Evolutionary conservation across 495 filamentous ascomycete species (phyloP).

Genomic region (Rusavskia elegans): DNA sequence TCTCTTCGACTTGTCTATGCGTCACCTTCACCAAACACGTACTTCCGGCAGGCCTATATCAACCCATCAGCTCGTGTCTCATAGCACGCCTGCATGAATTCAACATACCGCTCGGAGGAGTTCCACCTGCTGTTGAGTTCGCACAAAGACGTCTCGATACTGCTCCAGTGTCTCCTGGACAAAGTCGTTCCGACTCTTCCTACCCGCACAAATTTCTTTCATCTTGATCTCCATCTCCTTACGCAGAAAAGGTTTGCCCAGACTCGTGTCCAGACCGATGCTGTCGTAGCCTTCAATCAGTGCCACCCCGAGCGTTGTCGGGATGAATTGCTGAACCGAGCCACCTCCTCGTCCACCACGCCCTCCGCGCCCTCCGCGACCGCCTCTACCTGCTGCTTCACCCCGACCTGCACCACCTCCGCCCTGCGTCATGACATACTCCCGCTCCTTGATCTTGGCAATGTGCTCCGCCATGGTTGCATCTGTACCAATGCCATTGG

Average conservation of each 20-base stretch:
- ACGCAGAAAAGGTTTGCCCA: slow-evolving; percentile 91
- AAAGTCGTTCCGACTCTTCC: slow-evolving; percentile 51
- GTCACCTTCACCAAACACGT: slow-evolving; percentile 24
- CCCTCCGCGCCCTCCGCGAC: slow-evolving; percentile 29
- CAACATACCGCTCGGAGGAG: slow-evolving; percentile 55
- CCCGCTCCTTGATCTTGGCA: slow-evolving; percentile 75
- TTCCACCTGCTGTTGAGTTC: slow-evolving; percentile 54
- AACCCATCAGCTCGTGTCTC: not conserved
- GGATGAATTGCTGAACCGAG: slow-evolving; percentile 73
- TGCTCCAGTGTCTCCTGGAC: slow-evolving; percentile 65
- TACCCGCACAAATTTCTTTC: slow-evolving; percentile 90
- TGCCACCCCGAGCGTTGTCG: slow-evolving; percentile 76
- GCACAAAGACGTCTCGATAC: slow-evolving; percentile 71
- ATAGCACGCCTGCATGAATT: not conserved
- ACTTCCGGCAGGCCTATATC: slow-evolving; percentile 27
- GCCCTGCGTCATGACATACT: slow-evolving; percentile 59
- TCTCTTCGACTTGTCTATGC: no score
- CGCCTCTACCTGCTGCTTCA: slow-evolving; percentile 20
- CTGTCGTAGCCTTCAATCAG: slow-evolving; percentile 86
- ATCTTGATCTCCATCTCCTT: slow-evolving; percentile 96
- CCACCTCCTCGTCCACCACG: slow-evolving; percentile 28
- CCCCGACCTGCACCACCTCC: slow-evolving; percentile 23
- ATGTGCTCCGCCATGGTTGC: slow-evolving; percentile 99
- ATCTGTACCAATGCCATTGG: slow-evolving; percentile 95
- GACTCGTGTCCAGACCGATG: slow-evolving; percentile 74